Evolutionary conservation across 176 grass and related monocot species (phyloP).

Genomic region (Aechmea fasciata): DNA sequence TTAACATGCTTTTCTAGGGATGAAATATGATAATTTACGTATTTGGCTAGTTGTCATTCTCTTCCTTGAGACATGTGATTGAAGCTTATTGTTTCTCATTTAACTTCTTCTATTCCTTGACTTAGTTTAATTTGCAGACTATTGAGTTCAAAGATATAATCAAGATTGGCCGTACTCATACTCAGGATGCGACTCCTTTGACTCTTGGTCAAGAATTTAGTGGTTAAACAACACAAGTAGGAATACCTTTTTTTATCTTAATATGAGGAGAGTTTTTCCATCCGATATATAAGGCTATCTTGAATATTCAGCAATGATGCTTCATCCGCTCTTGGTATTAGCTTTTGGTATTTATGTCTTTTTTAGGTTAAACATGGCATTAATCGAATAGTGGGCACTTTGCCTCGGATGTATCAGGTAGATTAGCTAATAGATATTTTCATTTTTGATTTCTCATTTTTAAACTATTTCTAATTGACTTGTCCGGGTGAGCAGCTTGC

Average conservation of each 20-base stretch:
- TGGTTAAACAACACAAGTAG: conserved; percentile 85
- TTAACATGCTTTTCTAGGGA: not conserved
- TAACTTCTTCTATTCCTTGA: conserved; percentile 9
- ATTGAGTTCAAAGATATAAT: conserved; percentile 93
- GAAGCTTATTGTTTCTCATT: not conserved
- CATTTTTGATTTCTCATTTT: not conserved
- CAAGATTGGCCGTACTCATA: conserved; percentile 94
- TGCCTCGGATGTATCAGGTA: conserved; percentile 94
- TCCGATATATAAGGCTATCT: not conserved
- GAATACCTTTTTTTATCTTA: conserved; percentile 24
- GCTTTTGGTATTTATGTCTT: conserved; percentile 15
- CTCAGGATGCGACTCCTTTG: conserved; percentile 94
- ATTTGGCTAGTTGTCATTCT: no score
- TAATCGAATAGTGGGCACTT: conserved; percentile 56
- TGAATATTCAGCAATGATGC: conserved; percentile 11
- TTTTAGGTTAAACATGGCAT: conserved; percentile 89
- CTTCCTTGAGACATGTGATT: not conserved
- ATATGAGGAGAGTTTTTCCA: not conserved
- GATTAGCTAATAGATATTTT: conserved; percentile 19
- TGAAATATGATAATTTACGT: not conserved
- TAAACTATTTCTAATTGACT: conserved; percentile 14
- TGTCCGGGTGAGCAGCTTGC: conserved; percentile 54
- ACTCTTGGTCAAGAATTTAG: conserved; percentile 98
- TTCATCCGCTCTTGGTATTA: no score
- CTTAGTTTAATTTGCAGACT: conserved; percentile 38